These are phyloP conservation scores for Physcomitrellopsis africana DNA, from an alignment of 225 moss, liverwort and hornwort genomes.

Conservation along the genomic window DNA sequence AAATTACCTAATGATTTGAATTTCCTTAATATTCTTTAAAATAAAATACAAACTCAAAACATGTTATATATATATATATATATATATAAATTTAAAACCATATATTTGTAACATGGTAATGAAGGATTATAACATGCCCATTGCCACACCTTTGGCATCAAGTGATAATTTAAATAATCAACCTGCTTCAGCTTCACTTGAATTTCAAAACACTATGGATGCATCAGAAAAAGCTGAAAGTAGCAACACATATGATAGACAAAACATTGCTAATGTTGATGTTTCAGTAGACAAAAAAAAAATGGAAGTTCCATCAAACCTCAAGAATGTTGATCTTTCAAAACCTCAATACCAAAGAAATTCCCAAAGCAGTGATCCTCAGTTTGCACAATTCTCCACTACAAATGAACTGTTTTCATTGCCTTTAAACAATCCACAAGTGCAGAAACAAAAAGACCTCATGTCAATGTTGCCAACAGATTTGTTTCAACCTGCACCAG, in stretches of 20 bases:
- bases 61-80: too few species aligned
- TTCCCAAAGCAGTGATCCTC: too few species aligned
- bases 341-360: not conserved
- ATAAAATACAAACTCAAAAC: too few species aligned
- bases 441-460: not conserved
- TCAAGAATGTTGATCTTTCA: not conserved
- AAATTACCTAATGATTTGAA: too few species aligned
- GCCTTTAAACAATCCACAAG: not conserved
- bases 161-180: conserved; percentile 23
- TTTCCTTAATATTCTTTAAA: too few species aligned
- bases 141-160: conserved; percentile 12
- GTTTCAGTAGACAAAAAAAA: not conserved
- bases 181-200: not conserved
- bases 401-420: too few species aligned
- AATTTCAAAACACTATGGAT: conserved; percentile 1
- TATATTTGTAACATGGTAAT: not conserved
- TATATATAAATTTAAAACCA: too few species aligned
- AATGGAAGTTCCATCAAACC: not conserved
- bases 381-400: not conserved
- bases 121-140: conserved; percentile 46
- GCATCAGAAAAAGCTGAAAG: conserved; percentile 23
- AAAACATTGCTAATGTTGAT: not conserved
- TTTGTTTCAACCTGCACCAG: not conserved
- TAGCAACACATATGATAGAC: conserved; percentile 4
- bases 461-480: not conserved